Conservation (phyloP, 2,329 filamentous ascomycete genomes). For the Cadophora sp. region DNA sequence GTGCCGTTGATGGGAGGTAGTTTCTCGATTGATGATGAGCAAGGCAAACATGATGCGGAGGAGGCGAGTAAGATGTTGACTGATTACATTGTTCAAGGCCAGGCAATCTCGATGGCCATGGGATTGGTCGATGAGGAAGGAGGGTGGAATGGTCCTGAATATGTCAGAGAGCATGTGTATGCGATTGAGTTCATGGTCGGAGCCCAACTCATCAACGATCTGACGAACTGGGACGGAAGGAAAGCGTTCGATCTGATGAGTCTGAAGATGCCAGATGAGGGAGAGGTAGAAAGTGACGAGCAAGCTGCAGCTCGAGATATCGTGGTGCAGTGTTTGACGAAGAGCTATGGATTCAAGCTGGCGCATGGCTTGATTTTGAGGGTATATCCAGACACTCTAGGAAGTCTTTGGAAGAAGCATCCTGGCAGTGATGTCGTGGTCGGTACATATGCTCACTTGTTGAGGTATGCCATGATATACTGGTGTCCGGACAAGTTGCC, state of each 20-base stretch:
- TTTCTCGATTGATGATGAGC: constrained; percentile 42
- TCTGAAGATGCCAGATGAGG: constrained; percentile 46
- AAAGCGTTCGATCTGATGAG: constrained; percentile 58
- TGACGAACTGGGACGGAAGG: constrained; percentile 57
- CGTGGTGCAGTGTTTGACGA: constrained; percentile 56
- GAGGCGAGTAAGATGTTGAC: constrained; percentile 53
- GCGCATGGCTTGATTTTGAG: constrained; percentile 60
- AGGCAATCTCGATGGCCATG: constrained; percentile 58
- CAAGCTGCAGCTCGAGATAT: constrained; percentile 57
- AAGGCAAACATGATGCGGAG: constrained; percentile 46
- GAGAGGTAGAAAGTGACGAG: constrained; percentile 51
- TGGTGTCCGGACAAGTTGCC: constrained; percentile 54
- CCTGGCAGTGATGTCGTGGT: constrained; percentile 54
- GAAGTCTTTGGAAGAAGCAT: constrained; percentile 59
- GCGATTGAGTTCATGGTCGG: constrained; percentile 57
- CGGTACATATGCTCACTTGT: constrained; percentile 61
- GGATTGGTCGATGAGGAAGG: constrained; percentile 56
- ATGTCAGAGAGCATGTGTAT: constrained; percentile 55
- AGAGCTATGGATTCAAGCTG: constrained; percentile 62
- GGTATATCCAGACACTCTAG: constrained; percentile 56
- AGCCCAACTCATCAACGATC: constrained; percentile 58
- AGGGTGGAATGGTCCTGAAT: constrained; percentile 60
- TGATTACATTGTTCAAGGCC: constrained; percentile 64
- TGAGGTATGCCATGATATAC: constrained; percentile 56
- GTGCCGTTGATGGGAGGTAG: constrained; percentile 46